Base-by-base conservation (phyloP, 352 stramenopile genomes). In the Phytopythium helicoides region DNA sequence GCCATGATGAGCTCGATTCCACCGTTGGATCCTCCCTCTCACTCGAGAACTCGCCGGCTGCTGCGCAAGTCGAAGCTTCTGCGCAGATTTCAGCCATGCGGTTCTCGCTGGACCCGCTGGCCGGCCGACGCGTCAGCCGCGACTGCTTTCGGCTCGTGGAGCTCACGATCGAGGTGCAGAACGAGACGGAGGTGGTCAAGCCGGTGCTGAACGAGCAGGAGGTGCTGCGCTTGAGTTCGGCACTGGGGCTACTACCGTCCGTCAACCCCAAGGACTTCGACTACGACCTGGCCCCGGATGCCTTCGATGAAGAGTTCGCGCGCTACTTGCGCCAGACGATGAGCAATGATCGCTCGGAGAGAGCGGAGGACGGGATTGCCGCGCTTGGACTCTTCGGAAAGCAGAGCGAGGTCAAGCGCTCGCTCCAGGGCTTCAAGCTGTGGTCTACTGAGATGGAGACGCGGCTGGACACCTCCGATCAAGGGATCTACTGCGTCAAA, bases 111-210 rank as follows among this genome's bases (percentile, higher is more conserved):
- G 28, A 33, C n/a, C n/a, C n/a, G 28, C 28, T 33, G 28, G 28
- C 28, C 28, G 28, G 9, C 28, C 28, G 28, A 9, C 28, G 28
- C 28, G 28, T 33, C 5, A 9, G 28, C 28, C 28, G 28, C 28
- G 28, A 5, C 28, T 82, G 70, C 47, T 91, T 87, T 54, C 76
- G 78, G 6, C 39, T 91, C 23, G 14, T 93, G 57, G 68, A 64
- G 23, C 64, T 90, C 28, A 50, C 73, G 7, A 22, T 55, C 0
- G 74, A 88, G 34, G 62, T 73, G 6, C 80, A 93, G 34, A 87
- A 90, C 44, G 79, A 84, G 47, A 73, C 78, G 6, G 76, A 84
- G 47, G 68, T 92, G 6, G 51, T 89, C 23, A 91, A 94, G 46
- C 70, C 79, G 0, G 70, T 91, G 26, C 52, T 92, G 16, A 58